A percentile compares a stretch with the other conserved stretches of the same genome.
phyloP scores from a whole-genome alignment of 805 yeast species.

The Sungouiozyma intestinalis region DNA sequence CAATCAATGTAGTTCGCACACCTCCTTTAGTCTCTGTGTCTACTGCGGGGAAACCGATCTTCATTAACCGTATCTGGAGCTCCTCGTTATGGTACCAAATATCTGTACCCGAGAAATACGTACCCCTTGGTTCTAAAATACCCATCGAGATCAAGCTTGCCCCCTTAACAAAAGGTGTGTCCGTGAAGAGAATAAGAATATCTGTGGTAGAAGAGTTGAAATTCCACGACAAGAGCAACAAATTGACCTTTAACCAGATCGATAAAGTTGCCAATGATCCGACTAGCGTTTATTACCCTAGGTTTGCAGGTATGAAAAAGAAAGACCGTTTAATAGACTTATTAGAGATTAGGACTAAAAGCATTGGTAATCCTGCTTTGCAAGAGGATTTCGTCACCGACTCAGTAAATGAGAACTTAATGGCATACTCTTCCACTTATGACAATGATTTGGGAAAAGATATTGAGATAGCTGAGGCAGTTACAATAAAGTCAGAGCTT shows the following conservation, averaged over 20 bases:
- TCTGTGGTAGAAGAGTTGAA: slow-evolving; percentile 59
- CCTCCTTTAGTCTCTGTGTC: slow-evolving; percentile 32
- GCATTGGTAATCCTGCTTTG: slow-evolving; percentile 37
- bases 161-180: slow-evolving; percentile 54
- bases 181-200: slow-evolving; percentile 52
- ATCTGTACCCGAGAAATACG: slow-evolving; percentile 59
- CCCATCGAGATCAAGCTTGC: slow-evolving; percentile 54
- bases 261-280: slow-evolving; percentile 25
- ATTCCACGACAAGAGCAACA: slow-evolving; percentile 46
- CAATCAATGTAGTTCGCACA: slow-evolving; percentile 30
- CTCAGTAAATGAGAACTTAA: slow-evolving; percentile 49
- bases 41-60: slow-evolving; percentile 56
- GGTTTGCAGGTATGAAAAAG: slow-evolving; percentile 20
- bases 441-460: slow-evolving; percentile 28
- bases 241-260: slow-evolving; percentile 45
- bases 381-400: slow-evolving; percentile 46
- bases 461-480: slow-evolving; percentile 16
- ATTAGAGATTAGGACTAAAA: slow-evolving; percentile 54
- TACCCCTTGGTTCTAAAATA: slow-evolving; percentile 50
- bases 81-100: slow-evolving; percentile 61
- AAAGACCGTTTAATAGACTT: slow-evolving; percentile 47
- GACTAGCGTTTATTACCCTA: slow-evolving; percentile 26
- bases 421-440: slow-evolving; percentile 36
- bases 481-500: slow-evolving; percentile 19
- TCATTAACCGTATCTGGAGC: slow-evolving; percentile 67